Evolutionary conservation across 441 rosid species (phyloP), one percentile per base, ranked within the genome.

Genomic region (Eutrema salsugineum): DNA sequence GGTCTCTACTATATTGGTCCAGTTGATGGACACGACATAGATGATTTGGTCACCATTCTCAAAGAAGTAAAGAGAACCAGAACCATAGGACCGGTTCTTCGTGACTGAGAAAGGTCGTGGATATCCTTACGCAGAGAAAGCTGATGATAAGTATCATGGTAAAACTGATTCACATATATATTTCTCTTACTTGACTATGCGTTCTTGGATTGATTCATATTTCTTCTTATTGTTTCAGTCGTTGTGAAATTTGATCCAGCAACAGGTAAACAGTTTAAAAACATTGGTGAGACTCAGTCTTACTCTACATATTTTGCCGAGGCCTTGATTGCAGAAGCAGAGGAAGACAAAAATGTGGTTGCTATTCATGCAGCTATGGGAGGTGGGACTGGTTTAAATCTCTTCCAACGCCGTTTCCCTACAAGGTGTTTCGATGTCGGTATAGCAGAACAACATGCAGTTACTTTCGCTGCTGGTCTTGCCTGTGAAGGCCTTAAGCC

Each of bases 351-450:
- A 71, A 82, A 85, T 69, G 55, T 91, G 33, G 85, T 91, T 65
- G 97, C 93, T 46, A 89, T 91, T 60, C 97, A 91, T 79, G 95
- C 97, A 68, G 97, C 97, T 14, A 91, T 91, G 97, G 97, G 97
- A 80, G 97, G 97, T 46, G 97, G 95, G 68, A 91, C 95, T 0
- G 95, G 97, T 43, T 70, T 91, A 58, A 89, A 89, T 70, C 83
- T 80, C 67, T 91, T 91, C 78, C 90, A 78, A 42, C 88, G 87
- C 10, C 93, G 85, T 5, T 91, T 89, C 78, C 93, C 93, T 5
- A 58, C 79, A 20, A 78, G 91, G 68, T 89, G 95, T 77, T 91
- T 91, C 1, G 95, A 91, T 70, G 97, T 91, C 8, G 97, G 95
- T 66, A 91, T 91, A 15, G 97, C 97, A 15, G 97, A 91, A 79